These are phyloP conservation scores for Ustilago vetiveriae DNA, from an alignment of 1,284 basidiomycete species.

Conservation along the genomic window DNA sequence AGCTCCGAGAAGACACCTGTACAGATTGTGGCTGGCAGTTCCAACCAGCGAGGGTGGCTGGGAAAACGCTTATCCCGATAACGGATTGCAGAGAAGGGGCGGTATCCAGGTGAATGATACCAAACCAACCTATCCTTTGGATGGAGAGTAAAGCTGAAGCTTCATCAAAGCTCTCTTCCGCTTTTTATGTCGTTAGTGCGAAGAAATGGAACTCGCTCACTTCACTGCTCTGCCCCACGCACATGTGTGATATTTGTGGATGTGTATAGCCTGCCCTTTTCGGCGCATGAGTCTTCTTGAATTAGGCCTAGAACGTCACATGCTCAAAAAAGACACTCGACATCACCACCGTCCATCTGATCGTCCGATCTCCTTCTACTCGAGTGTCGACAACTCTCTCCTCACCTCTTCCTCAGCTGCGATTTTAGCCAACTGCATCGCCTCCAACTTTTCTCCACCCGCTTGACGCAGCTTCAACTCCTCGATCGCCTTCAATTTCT, in stretches of 20 bases:
- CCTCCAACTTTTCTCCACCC: constrained; percentile 87
- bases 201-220: too few species aligned
- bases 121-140: constrained; percentile 67
- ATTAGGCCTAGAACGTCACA: too few species aligned
- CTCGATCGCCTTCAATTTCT: constrained; percentile 93
- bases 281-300: too few species aligned
- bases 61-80: constrained; percentile 68
- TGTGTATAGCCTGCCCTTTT: too few species aligned
- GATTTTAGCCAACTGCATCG: constrained; percentile 94
- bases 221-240: background rate
- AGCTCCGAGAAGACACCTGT: constrained; percentile 68
- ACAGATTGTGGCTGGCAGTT: constrained; percentile 69
- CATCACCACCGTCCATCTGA: background rate
- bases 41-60: constrained; percentile 68
- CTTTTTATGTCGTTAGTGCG: too few species aligned
- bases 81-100: constrained; percentile 64
- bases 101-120: constrained; percentile 66
- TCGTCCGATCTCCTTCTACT: constrained; percentile 26
- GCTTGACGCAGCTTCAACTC: constrained; percentile 89
- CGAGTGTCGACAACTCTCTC: constrained; percentile 76
- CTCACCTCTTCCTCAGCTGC: constrained; percentile 84
- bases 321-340: too few species aligned
- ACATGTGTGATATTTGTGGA: background rate
- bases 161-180: too few species aligned
- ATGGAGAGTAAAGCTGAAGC: constrained; percentile 69